phyloP scores from a whole-genome alignment of 805 yeast genomes.

The Monosporozyma unispora region DNA sequence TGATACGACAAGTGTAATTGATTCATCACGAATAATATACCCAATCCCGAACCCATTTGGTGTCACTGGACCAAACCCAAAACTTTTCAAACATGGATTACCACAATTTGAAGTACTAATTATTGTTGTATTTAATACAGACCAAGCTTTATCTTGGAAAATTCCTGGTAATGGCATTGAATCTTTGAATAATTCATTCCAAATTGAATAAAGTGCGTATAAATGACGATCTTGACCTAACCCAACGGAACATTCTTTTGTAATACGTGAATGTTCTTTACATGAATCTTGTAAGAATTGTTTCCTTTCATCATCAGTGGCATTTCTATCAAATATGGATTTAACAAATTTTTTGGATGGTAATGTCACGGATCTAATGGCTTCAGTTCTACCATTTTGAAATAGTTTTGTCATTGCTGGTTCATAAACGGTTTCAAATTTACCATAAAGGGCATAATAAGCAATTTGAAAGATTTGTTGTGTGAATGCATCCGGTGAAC shows the following conservation, averaged over 20 bases:
- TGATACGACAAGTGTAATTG: constrained; percentile 70
- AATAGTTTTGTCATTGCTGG: constrained; percentile 92
- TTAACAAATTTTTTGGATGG: constrained; percentile 78
- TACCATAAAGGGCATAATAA: constrained; percentile 84
- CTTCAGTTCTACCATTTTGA: constrained; percentile 88
- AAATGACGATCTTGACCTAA: constrained; percentile 89
- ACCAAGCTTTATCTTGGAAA: constrained; percentile 86
- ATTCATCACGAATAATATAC: constrained; percentile 73
- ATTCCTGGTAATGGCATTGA: constrained; percentile 50
- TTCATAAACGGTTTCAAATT: constrained; percentile 88
- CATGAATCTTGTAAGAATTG: constrained; percentile 61
- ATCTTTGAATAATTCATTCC: constrained; percentile 43
- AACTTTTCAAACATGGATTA: constrained; percentile 74
- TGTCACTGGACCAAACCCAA: constrained; percentile 88
- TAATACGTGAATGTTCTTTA: constrained; percentile 53
- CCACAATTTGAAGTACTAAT: constrained; percentile 87
- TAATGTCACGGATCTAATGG: constrained; percentile 73
- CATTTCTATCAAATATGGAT: constrained; percentile 64
- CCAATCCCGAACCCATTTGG: constrained; percentile 93
- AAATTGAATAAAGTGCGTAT: constrained; percentile 77
- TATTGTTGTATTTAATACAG: constrained; percentile 66
- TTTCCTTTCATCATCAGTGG: constrained; percentile 49
- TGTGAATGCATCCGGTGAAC: constrained; percentile 88
- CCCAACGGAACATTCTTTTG: constrained; percentile 63
- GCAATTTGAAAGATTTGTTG: constrained; percentile 94